A percentile compares a stretch with the other conserved stretches of the same genome.
phyloP scores from a whole-genome alignment of 768 basidiomycete genomes.

The Sarcodon sp. region DNA sequence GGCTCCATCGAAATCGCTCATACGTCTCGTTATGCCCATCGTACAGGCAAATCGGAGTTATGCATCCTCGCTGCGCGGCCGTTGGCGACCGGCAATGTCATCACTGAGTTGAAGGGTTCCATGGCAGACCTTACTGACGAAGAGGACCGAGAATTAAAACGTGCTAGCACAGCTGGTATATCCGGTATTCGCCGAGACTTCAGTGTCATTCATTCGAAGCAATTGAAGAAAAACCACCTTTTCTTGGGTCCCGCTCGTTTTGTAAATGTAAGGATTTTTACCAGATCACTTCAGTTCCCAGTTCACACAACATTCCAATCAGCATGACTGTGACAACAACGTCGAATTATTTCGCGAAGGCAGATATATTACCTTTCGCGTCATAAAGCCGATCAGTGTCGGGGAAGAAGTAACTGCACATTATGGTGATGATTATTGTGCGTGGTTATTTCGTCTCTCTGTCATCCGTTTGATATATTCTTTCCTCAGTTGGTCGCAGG shows the following conservation, averaged over 20 bases:
- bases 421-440: constrained; percentile 86
- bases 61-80: constrained; percentile 76
- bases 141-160: constrained; percentile 78
- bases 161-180: constrained; percentile 50
- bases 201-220: constrained; percentile 84
- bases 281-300: constrained; percentile 2
- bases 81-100: constrained; percentile 54
- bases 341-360: constrained; percentile 84
- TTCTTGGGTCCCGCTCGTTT: constrained; percentile 88
- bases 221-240: constrained; percentile 86
- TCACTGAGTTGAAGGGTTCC: constrained; percentile 81
- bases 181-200: constrained; percentile 65
- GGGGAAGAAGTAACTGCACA: constrained; percentile 87
- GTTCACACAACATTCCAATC: constrained; percentile 11
- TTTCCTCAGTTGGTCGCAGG: constrained; percentile 41
- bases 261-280: constrained; percentile 57
- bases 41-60: constrained; percentile 79
- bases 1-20: constrained; percentile 84
- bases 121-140: constrained; percentile 82
- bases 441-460: constrained; percentile 19
- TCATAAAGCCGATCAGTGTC: constrained; percentile 60
- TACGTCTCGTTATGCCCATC: constrained; percentile 78
- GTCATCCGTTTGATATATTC: constrained; percentile 3
- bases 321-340: constrained; percentile 89
- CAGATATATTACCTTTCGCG: constrained; percentile 80